Evolutionary conservation across 352 stramenopile species (phyloP).

Genomic region (Aphanomyces invadans): DNA sequence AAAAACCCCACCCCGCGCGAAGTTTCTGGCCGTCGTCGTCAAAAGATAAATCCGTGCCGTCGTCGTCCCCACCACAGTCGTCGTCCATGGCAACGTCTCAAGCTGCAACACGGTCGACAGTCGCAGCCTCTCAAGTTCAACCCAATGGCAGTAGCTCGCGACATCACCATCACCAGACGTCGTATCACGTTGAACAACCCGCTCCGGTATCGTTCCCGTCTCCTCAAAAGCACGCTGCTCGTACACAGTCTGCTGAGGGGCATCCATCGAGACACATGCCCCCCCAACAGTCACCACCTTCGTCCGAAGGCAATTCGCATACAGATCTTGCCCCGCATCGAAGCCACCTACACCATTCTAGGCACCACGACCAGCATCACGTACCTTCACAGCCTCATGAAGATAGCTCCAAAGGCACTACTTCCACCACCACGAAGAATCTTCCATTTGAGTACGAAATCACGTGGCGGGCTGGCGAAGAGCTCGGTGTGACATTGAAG

Average conservation of each 20-base stretch:
- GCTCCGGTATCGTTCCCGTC: background rate
- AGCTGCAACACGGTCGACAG: too few species aligned
- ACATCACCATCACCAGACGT: too few species aligned
- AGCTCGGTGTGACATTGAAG: constrained; percentile 53
- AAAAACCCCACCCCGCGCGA: background rate
- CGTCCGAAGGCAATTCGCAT: background rate
- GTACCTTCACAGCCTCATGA: background rate
- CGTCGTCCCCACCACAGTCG: background rate
- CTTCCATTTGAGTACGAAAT: constrained; percentile 49
- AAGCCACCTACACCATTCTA: background rate
- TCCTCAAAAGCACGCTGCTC: background rate
- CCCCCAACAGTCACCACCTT: background rate
- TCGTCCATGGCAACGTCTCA: background rate
- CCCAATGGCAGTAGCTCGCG: background rate
- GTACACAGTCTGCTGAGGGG: background rate
- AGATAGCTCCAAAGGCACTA: background rate
- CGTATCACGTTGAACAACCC: too few species aligned
- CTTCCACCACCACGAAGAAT: background rate
- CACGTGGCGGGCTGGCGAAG: constrained; percentile 57
- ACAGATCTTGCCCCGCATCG: background rate
- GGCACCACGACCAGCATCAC: background rate
- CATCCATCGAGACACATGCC: too few species aligned
- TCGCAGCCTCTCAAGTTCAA: too few species aligned
- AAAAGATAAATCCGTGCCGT: background rate
- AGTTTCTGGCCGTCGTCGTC: background rate